Evolutionary conservation across 1,284 basidiomycete genomes (phyloP).

Genomic region (Pholiota adiposa): DNA sequence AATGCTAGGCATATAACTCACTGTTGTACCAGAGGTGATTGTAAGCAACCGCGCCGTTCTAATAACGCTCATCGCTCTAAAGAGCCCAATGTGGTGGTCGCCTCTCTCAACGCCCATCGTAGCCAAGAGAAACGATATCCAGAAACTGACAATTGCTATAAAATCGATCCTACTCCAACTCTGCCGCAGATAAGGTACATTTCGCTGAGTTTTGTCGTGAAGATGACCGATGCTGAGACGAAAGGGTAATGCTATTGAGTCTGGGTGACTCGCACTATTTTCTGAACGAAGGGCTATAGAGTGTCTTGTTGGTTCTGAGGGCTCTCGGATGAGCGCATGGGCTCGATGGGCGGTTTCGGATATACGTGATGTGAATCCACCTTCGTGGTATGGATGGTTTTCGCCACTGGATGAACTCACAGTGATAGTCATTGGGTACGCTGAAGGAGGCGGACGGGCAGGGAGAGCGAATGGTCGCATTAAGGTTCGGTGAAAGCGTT

Average conservation of each 20-base stretch:
- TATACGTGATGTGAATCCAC: conserved; percentile 23
- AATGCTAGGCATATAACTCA: conserved; percentile 39
- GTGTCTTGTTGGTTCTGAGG: conserved; percentile 46
- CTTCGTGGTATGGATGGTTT: conserved; percentile 18
- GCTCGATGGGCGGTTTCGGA: conserved; percentile 23
- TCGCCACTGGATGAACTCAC: conserved; percentile 10
- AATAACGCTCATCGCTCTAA: conserved; percentile 89
- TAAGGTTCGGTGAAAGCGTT: conserved; percentile 40
- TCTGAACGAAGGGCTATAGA: conserved; percentile 56
- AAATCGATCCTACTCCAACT: conserved; percentile 95
- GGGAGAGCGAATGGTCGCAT: conserved; percentile 49
- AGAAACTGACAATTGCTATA: conserved; percentile 82
- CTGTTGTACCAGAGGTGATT: conserved; percentile 91
- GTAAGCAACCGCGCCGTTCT: conserved; percentile 85
- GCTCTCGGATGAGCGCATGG: conserved; percentile 36
- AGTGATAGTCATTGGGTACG: conserved; percentile 23
- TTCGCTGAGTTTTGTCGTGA: conserved; percentile 58
- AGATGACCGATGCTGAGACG: conserved; percentile 60
- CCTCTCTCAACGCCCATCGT: conserved; percentile 68
- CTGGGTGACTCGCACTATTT: conserved; percentile 30
- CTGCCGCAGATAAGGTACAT: conserved; percentile 88
- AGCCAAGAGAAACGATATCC: conserved; percentile 80
- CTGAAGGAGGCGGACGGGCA: conserved; percentile 18
- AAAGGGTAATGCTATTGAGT: conserved; percentile 66
- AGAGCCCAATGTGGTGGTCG: conserved; percentile 79